Conservation (phyloP, 2,329 filamentous ascomycete genomes). For the Aureobasidium subglaciale region DNA sequence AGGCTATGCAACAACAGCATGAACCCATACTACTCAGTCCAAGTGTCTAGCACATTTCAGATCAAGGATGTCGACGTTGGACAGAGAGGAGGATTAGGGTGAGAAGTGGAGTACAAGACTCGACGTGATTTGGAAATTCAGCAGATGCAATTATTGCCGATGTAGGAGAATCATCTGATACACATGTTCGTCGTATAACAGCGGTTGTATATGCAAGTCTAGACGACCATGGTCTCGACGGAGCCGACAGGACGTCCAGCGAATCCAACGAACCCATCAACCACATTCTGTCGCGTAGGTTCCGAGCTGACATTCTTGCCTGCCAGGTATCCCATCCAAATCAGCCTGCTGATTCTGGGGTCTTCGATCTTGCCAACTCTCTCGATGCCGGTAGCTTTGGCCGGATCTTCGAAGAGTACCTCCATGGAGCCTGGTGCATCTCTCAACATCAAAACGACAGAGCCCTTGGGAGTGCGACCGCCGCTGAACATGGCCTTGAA, state of each 20-base stretch:
- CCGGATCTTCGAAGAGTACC: constrained; percentile 57
- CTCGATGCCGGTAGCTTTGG: constrained; percentile 38
- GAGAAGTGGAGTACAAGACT: too few species aligned
- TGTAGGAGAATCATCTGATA: not conserved
- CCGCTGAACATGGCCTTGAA: constrained; percentile 81
- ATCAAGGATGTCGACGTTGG: too few species aligned
- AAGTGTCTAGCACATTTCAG: too few species aligned
- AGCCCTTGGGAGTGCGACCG: constrained; percentile 68
- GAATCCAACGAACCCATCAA: constrained; percentile 81
- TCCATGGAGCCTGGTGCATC: constrained; percentile 59
- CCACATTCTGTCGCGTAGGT: constrained; percentile 68
- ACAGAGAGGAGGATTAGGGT: too few species aligned
- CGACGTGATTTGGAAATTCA: not conserved
- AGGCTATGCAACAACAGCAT: too few species aligned
- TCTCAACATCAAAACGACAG: constrained; percentile 66
- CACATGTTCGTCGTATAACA: not conserved
- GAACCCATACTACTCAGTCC: too few species aligned
- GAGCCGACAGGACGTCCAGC: constrained; percentile 83
- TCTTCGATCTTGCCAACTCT: constrained; percentile 65
- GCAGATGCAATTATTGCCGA: not conserved
- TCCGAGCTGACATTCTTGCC: constrained; percentile 85
- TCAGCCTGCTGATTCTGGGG: constrained; percentile 68
- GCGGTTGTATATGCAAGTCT: not conserved
- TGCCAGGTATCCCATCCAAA: constrained; percentile 87
- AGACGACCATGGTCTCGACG: constrained; percentile 65